A percentile compares a stretch with the other conserved stretches of the same genome.
Conservation (phyloP, 2,329 filamentous ascomycete species). For the Lomentospora prolificans region DNA sequence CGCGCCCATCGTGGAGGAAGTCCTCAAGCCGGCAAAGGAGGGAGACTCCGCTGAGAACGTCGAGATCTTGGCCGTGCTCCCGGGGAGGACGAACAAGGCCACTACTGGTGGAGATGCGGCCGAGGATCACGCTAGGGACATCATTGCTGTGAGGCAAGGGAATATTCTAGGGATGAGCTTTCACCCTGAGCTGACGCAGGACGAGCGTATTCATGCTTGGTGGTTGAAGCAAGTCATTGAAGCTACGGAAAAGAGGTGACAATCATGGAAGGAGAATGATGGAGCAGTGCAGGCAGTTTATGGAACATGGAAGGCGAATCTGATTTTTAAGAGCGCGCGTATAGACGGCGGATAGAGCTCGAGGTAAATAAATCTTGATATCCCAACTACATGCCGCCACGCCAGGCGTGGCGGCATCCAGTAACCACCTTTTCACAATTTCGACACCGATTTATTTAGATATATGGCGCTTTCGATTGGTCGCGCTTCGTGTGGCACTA, state of each 20-base stretch:
- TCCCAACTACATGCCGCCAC: neutral
- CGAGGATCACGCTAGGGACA: slow-evolving; percentile 49
- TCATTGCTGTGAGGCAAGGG: slow-evolving; percentile 80
- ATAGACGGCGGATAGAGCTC: neutral
- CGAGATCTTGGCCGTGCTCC: slow-evolving; percentile 42
- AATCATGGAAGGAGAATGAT: neutral
- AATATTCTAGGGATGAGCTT: slow-evolving; percentile 95
- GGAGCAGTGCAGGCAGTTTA: neutral
- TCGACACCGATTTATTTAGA: no score
- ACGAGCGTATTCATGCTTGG: slow-evolving; percentile 85
- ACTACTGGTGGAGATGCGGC: slow-evolving; percentile 26
- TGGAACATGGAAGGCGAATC: no score
- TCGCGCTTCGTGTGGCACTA: no score
- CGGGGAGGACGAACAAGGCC: slow-evolving; percentile 28
- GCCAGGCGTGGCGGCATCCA: no score
- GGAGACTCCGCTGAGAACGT: slow-evolving; percentile 23
- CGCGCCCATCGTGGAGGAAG: slow-evolving; percentile 81
- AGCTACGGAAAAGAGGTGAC: neutral
- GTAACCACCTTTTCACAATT: no score
- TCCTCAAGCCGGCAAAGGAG: slow-evolving; percentile 40
- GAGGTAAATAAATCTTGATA: neutral
- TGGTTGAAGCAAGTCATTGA: slow-evolving; percentile 62
- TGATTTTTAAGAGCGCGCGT: no score
- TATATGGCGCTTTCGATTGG: no score
- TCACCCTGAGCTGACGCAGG: slow-evolving; percentile 84